A percentile compares a stretch with the other conserved stretches of the same genome.
Evolutionary conservation across 1,284 basidiomycete genomes (phyloP).

Genomic region (Trametes sp.): DNA sequence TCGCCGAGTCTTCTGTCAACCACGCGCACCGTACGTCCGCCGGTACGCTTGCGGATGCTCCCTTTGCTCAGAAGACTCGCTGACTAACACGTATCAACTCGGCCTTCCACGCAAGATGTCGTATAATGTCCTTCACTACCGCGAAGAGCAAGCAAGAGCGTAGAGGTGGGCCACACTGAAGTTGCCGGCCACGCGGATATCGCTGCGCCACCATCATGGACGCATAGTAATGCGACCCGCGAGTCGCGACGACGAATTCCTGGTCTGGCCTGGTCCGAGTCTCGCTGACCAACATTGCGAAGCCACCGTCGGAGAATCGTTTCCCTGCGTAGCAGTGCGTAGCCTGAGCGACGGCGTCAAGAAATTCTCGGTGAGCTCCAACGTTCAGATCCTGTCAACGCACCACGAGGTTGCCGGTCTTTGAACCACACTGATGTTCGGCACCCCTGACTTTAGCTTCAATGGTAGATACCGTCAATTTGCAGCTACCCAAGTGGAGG

Average conservation of each 20-base stretch:
- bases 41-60: no score
- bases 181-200: constrained; percentile 5
- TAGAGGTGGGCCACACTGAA: neutral
- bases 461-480: neutral
- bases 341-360: neutral
- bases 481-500: neutral
- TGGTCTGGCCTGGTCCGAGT: neutral
- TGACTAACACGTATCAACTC: no score
- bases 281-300: neutral
- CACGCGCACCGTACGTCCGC: no score
- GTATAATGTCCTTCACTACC: no score
- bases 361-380: neutral
- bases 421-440: neutral
- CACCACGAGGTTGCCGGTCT: neutral
- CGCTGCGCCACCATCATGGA: constrained; percentile 10
- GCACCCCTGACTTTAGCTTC: no score
- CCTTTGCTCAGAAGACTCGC: no score
- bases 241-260: no score
- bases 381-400: neutral
- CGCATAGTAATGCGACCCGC: neutral
- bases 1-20: neutral
- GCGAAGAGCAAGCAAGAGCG: neutral
- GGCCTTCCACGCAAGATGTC: no score
- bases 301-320: neutral
- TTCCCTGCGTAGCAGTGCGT: neutral